Percentiles rank a stretch among this genome's conserved stretches.
Conservation (phyloP, 2,329 filamentous ascomycete genomes). For the Diaporthe caulivora region DNA sequence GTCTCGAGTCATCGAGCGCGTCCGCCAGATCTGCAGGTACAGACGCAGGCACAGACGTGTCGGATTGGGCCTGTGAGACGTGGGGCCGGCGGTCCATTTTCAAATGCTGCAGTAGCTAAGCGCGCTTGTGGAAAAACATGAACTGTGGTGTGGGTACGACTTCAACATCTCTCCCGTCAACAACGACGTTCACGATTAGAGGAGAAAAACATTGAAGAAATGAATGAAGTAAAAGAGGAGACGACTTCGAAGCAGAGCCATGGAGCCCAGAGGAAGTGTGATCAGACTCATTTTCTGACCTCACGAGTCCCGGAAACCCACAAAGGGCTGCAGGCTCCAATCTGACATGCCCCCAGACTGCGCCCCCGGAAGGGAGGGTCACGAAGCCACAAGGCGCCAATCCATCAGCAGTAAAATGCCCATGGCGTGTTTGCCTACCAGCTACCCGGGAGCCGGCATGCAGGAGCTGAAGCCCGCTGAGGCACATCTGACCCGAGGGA, state of each 20-base stretch:
- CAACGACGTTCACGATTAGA: neutral
- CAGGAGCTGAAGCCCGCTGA: slow-evolving; percentile 14
- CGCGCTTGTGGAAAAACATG: slow-evolving; percentile 4
- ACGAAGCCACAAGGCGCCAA: slow-evolving; percentile 23
- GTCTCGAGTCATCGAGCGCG: slow-evolving; percentile 31
- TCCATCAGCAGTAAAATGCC: slow-evolving; percentile 10
- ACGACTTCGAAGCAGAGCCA: neutral
- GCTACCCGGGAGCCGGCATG: slow-evolving; percentile 3
- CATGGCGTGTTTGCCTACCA: slow-evolving; percentile 8
- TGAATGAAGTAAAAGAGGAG: neutral
- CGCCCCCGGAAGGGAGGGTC: slow-evolving; percentile 18
- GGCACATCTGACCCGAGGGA: slow-evolving; percentile 10
- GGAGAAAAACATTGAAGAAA: neutral
- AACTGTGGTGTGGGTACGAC: neutral
- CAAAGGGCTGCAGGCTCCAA: slow-evolving; percentile 19
- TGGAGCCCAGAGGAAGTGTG: neutral
- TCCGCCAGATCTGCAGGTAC: slow-evolving; percentile 29
- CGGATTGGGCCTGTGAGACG: slow-evolving; percentile 19
- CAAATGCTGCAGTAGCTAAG: slow-evolving; percentile 10
- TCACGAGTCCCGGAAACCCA: neutral
- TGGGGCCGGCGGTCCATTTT: slow-evolving; percentile 29
- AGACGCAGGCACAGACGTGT: slow-evolving; percentile 2
- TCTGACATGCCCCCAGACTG: slow-evolving; percentile 19
- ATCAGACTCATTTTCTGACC: slow-evolving; percentile 3
- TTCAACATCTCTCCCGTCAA: slow-evolving; percentile 19